These are phyloP conservation scores for Aurantiochytrium sp. DNA, from an alignment of 108 stramenopile species.

Conservation along the genomic window DNA sequence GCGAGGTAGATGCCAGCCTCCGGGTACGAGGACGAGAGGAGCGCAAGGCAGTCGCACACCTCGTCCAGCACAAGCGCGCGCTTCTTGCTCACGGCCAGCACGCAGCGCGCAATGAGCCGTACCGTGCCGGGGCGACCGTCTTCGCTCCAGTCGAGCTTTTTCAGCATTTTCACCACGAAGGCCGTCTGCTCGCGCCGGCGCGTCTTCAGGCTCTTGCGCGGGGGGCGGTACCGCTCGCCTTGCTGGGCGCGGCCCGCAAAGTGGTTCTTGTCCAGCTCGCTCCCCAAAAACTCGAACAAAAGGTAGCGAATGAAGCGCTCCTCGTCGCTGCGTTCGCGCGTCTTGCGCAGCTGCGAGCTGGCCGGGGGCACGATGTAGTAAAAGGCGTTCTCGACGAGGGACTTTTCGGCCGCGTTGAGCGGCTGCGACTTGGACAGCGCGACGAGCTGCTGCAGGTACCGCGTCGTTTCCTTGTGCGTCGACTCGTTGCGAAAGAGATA, in stretches of 20 bases:
- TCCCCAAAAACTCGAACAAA: background rate
- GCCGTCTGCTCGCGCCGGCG: background rate
- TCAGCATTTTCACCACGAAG: background rate
- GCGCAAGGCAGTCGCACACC: slow-evolving; percentile 12
- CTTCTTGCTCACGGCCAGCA: background rate
- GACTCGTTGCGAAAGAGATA: background rate
- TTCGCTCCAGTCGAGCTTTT: background rate
- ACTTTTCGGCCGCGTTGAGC: background rate
- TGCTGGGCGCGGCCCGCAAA: background rate
- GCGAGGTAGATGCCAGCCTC: background rate
- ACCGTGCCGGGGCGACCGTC: background rate
- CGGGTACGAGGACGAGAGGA: background rate
- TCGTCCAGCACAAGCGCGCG: background rate
- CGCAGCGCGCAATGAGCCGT: background rate
- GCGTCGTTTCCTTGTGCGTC: background rate
- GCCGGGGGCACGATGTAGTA: background rate
- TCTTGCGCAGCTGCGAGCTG: background rate
- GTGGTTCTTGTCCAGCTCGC: background rate
- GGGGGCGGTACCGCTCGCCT: background rate
- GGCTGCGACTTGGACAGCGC: background rate
- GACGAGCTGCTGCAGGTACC: background rate
- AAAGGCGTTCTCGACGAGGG: background rate
- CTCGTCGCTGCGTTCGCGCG: background rate
- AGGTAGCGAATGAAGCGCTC: background rate
- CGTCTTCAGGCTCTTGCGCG: background rate